Conservation (phyloP, 2,329 filamentous ascomycete species). For the Diaporthe sp. region DNA sequence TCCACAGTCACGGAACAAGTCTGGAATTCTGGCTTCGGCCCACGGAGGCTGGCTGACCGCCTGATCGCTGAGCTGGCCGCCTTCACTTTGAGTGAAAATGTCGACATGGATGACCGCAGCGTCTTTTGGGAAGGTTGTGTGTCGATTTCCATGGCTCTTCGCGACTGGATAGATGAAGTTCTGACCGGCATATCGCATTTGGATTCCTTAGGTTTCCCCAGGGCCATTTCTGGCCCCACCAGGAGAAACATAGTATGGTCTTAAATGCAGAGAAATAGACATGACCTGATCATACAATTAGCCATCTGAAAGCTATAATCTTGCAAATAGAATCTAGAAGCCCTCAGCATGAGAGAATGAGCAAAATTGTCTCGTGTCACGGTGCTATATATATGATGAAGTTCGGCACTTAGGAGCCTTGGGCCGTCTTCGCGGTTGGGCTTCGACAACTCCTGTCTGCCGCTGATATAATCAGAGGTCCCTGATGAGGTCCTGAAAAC, state of each 20-base stretch:
- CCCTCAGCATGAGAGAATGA: background rate
- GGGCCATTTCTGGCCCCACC: constrained; percentile 12
- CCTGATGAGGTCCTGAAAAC: background rate
- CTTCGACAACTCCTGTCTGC: background rate
- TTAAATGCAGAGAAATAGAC: background rate
- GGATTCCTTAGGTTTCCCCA: background rate
- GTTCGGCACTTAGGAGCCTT: too few relatives aligned
- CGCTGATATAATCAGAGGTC: background rate
- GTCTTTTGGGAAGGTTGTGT: background rate
- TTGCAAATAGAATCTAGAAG: background rate
- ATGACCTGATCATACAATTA: background rate
- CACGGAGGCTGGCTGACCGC: constrained; percentile 4
- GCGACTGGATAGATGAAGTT: background rate
- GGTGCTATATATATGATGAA: background rate
- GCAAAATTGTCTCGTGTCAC: background rate
- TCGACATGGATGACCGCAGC: background rate
- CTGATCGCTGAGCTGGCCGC: background rate
- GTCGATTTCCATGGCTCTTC: background rate
- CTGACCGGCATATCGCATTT: background rate
- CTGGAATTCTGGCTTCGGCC: background rate
- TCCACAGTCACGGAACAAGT: background rate
- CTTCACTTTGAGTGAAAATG: background rate
- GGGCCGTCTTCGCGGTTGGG: background rate
- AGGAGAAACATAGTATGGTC: background rate
- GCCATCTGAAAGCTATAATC: background rate